Percentiles rank a stretch among this genome's conserved stretches.
Evolutionary conservation across 2,329 filamentous ascomycete species (phyloP).

Genomic region (Hirsutella rhossiliensis): DNA sequence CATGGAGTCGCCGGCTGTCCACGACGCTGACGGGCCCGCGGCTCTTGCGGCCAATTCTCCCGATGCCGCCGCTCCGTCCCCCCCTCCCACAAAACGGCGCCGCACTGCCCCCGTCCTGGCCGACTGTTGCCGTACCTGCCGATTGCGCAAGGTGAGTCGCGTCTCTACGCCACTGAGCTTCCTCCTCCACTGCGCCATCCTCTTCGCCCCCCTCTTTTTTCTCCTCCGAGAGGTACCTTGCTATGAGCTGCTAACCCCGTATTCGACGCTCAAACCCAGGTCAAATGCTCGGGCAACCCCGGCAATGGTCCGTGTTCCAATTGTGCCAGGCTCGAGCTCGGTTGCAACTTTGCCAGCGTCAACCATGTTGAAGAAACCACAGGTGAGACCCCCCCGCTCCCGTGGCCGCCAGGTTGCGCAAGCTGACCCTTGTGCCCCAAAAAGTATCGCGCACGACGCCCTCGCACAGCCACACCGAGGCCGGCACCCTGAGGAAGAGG

Average conservation of each 20-base stretch:
- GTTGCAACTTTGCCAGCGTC: constrained; percentile 20
- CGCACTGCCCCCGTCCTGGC: constrained; percentile 13
- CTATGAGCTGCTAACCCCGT: too few relatives aligned
- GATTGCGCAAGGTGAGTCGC: constrained; percentile 22
- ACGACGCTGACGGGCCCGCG: constrained; percentile 4
- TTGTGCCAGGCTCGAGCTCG: constrained; percentile 23
- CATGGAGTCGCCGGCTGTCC: constrained; percentile 6
- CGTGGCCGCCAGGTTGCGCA: not conserved
- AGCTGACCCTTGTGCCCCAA: not conserved
- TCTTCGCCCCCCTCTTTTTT: not conserved
- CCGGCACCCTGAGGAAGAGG: constrained; percentile 27
- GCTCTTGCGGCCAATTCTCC: constrained; percentile 2
- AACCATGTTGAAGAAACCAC: constrained; percentile 8
- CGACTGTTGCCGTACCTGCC: constrained; percentile 25
- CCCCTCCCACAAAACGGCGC: constrained; percentile 18
- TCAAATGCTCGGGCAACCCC: constrained; percentile 28
- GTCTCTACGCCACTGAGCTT: not conserved
- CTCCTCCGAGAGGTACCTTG: not conserved
- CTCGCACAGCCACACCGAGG: constrained; percentile 27
- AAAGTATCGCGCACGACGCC: constrained; percentile 25
- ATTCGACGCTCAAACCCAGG: constrained; percentile 12
- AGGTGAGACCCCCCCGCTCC: constrained; percentile 6
- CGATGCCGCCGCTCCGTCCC: constrained; percentile 6
- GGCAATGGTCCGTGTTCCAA: constrained; percentile 23
- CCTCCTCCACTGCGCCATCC: not conserved